Percentiles rank a stretch among this genome's conserved stretches.
phyloP scores from a whole-genome alignment of 495 filamentous ascomycete genomes.

The Bathelium albidoporum region DNA sequence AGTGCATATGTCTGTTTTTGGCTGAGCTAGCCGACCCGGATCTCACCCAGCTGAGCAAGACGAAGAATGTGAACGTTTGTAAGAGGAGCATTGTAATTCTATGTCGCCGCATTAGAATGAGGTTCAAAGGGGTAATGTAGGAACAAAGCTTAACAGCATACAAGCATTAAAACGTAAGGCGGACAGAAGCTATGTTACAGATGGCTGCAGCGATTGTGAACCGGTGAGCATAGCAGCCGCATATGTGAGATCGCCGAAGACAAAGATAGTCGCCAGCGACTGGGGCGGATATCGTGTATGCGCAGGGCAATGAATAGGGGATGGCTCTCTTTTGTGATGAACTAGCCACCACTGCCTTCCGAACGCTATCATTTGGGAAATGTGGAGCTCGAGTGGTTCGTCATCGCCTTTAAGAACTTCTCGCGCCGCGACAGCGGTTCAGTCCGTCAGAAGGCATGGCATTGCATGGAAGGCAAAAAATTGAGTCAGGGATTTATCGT shows the following conservation, averaged over 20 bases:
- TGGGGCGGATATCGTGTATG: neutral
- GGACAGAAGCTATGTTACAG: neutral
- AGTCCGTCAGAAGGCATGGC: neutral
- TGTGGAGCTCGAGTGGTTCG: neutral
- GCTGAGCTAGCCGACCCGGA: neutral
- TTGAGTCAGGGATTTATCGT: neutral
- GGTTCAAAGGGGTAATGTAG: neutral
- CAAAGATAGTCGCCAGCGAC: neutral
- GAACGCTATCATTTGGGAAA: neutral
- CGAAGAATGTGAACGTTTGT: neutral
- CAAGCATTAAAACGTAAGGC: neutral
- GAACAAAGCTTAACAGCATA: neutral
- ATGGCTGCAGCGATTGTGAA: neutral
- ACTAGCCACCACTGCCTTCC: neutral
- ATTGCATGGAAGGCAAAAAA: neutral
- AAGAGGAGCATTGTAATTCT: neutral
- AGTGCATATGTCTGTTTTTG: slow-evolving; percentile 9
- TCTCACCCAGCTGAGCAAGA: neutral
- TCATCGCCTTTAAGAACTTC: neutral
- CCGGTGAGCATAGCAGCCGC: neutral
- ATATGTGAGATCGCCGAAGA: neutral
- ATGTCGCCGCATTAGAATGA: neutral
- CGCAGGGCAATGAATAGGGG: neutral
- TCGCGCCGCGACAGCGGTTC: neutral
- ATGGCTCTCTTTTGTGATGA: neutral